Percentiles rank a stretch among this genome's conserved stretches.
Evolutionary conservation across 2,329 filamentous ascomycete genomes (phyloP).

Genomic region (Clonostachys sp.): DNA sequence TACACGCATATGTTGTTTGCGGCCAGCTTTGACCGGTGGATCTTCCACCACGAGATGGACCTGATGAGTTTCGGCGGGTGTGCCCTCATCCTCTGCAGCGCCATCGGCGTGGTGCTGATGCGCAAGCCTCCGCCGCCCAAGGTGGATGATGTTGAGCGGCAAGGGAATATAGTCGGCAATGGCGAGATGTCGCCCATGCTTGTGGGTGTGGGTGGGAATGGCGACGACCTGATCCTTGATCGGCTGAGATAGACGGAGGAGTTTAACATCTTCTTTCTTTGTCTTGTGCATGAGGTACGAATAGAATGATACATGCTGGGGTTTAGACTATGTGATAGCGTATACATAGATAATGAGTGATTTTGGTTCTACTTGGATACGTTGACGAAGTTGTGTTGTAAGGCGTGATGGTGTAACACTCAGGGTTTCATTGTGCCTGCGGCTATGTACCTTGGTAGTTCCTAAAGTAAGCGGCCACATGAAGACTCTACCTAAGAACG

Average conservation of each 20-base stretch:
- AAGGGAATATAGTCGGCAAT: conserved; percentile 17
- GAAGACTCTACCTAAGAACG: too few relatives aligned
- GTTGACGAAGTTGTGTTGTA: too few relatives aligned
- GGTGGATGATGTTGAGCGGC: conserved; percentile 25
- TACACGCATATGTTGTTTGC: conserved; percentile 56
- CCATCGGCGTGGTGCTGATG: conserved; percentile 42
- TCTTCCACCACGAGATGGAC: conserved; percentile 48
- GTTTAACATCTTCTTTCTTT: too few relatives aligned
- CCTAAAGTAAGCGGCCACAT: too few relatives aligned
- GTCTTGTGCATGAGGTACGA: too few relatives aligned
- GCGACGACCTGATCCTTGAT: conserved; percentile 7
- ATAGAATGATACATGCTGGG: too few relatives aligned
- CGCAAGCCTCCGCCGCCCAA: conserved; percentile 23
- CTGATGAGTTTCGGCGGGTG: conserved; percentile 44
- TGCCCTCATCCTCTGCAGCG: conserved; percentile 47
- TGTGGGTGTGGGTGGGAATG: conserved; percentile 18
- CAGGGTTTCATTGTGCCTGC: too few relatives aligned
- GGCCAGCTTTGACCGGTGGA: conserved; percentile 43
- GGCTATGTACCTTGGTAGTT: too few relatives aligned
- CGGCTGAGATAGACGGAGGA: background rate
- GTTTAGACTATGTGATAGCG: too few relatives aligned
- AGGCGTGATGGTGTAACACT: too few relatives aligned
- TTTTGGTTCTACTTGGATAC: too few relatives aligned
- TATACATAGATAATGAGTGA: too few relatives aligned
- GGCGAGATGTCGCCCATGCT: conserved; percentile 35